Conservation (phyloP, 179 eudicot genomes). For the Sideroxylon spinosum region DNA sequence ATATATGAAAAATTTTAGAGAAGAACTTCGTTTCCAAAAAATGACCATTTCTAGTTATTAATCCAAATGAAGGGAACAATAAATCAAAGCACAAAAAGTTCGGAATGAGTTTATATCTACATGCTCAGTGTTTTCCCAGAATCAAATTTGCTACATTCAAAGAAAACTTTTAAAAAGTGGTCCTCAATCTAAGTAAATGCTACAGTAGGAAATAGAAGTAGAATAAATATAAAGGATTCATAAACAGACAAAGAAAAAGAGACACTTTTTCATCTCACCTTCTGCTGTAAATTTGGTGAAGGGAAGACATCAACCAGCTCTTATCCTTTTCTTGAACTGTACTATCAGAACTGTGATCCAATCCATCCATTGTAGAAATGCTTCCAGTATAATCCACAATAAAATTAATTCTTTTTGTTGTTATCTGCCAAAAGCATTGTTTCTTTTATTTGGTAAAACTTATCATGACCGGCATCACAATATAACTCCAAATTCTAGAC, state of each 20-base stretch:
- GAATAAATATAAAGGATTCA: background rate
- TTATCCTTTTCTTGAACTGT: slow-evolving; percentile 67
- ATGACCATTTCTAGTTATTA: background rate
- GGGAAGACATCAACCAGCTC: slow-evolving; percentile 86
- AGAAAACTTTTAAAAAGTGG: background rate
- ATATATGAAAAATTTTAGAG: background rate
- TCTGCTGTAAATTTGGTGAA: slow-evolving; percentile 95
- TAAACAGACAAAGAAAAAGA: background rate
- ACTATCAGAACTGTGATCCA: slow-evolving; percentile 36
- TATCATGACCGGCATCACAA: background rate
- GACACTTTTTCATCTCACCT: slow-evolving; percentile 53
- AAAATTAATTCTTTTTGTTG: slow-evolving; percentile 81
- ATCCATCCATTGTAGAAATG: slow-evolving; percentile 39
- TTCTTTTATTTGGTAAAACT: background rate
- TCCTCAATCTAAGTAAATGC: background rate
- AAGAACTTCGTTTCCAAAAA: background rate
- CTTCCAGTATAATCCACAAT: slow-evolving; percentile 65
- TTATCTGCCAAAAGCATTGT: slow-evolving; percentile 51
- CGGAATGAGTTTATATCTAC: background rate
- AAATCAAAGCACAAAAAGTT: background rate
- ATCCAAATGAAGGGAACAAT: background rate
- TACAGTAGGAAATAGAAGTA: background rate
- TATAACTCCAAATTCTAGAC: background rate
- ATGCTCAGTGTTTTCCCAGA: background rate
- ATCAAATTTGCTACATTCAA: background rate